Evolutionary conservation across 2,329 filamentous ascomycete genomes (phyloP).

Genomic region (Penicillium capsulatum): DNA sequence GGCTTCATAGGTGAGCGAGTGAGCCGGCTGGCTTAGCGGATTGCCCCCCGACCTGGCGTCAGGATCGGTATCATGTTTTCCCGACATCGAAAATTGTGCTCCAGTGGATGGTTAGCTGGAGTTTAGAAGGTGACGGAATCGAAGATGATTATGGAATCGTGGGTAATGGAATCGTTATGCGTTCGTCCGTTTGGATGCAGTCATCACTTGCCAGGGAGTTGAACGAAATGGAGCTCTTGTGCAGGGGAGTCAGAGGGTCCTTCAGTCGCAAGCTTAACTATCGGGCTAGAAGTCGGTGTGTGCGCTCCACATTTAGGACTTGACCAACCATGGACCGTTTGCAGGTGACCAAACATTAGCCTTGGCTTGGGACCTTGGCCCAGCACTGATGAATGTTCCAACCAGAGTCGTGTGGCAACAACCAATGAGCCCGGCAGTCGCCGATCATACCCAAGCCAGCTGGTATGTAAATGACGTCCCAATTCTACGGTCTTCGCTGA

Average conservation of each 20-base stretch:
- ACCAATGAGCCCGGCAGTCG: not conserved
- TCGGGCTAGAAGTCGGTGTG: not conserved
- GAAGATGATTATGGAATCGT: no score
- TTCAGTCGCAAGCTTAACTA: constrained; percentile 1
- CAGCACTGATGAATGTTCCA: not conserved
- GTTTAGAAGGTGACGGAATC: not conserved
- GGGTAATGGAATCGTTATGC: no score
- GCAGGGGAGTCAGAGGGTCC: not conserved
- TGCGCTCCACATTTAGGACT: not conserved
- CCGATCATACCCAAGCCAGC: not conserved
- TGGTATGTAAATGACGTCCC: not conserved
- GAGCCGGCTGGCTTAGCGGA: constrained; percentile 57
- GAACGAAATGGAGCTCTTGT: constrained; percentile 1
- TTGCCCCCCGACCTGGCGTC: constrained; percentile 34
- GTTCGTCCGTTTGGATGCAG: not conserved
- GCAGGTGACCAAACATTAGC: not conserved
- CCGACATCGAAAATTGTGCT: constrained; percentile 9
- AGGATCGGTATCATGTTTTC: constrained; percentile 8
- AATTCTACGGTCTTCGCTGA: not conserved
- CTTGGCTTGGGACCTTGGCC: constrained; percentile 1
- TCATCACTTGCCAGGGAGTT: constrained; percentile 1
- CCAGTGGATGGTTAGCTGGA: not conserved
- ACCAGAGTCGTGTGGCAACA: not conserved
- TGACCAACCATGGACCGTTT: constrained; percentile 2
- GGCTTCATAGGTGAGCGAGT: constrained; percentile 53